Conservation (phyloP, 768 basidiomycete species). For the Termitomyces sp. region DNA sequence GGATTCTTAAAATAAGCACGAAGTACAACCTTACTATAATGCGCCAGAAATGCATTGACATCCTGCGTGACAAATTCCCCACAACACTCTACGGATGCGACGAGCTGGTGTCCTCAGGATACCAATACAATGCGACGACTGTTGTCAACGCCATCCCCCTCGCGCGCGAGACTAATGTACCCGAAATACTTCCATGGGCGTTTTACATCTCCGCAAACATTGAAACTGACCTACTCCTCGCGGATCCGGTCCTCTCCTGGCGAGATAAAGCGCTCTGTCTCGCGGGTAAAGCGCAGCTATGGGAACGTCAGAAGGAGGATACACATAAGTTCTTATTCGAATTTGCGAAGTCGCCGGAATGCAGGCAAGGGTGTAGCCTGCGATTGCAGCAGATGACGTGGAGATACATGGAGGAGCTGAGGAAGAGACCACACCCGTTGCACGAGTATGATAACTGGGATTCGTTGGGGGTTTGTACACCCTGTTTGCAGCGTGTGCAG, state of each 20-base stretch:
- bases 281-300: conserved; percentile 34
- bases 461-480: conserved; percentile 26
- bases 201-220: conserved; percentile 43
- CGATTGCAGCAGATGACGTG: conserved; percentile 24
- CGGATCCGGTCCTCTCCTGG: conserved; percentile 34
- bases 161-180: conserved; percentile 35
- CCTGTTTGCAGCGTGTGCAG: conserved; percentile 27
- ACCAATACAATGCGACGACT: conserved; percentile 31
- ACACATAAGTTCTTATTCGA: conserved; percentile 35
- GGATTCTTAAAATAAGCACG: conserved; percentile 38
- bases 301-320: conserved; percentile 33
- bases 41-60: conserved; percentile 34
- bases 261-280: conserved; percentile 37
- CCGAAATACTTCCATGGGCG: conserved; percentile 40
- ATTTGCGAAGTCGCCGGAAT: conserved; percentile 27
- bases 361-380: conserved; percentile 22
- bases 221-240: conserved; percentile 27
- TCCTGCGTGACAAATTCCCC: conserved; percentile 39
- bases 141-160: conserved; percentile 39
- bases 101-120: conserved; percentile 30
- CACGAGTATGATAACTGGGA: conserved; percentile 33
- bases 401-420: conserved; percentile 28
- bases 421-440: conserved; percentile 33
- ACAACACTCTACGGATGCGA: conserved; percentile 36
- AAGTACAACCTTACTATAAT: conserved; percentile 34